These are phyloP conservation scores for Asclepias syriaca DNA, from an alignment of 257 asterid species.

Conservation along the genomic window DNA sequence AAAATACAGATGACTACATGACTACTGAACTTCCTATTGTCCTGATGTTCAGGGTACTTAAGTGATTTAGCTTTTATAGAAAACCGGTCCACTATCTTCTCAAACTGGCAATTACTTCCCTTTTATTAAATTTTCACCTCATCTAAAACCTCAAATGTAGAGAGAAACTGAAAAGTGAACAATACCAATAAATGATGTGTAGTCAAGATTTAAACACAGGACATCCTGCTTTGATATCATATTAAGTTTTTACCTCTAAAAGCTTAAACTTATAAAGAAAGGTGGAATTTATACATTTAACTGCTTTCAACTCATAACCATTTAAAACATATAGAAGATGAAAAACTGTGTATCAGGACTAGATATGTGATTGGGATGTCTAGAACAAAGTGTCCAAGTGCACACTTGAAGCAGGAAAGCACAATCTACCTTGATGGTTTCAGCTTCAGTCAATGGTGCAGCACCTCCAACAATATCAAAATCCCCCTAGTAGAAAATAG, in stretches of 20 bases:
- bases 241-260: too few relatives aligned
- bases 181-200: too few relatives aligned
- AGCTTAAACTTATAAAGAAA: not conserved
- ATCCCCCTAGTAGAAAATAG: constrained; percentile 56
- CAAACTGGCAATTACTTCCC: not conserved
- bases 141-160: too few relatives aligned
- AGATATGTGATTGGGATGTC: not conserved
- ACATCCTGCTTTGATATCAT: too few relatives aligned
- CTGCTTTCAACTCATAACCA: not conserved
- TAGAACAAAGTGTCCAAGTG: not conserved
- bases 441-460: constrained; percentile 87
- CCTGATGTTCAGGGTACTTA: not conserved
- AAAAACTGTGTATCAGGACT: not conserved
- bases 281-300: too few relatives aligned
- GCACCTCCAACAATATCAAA: constrained; percentile 94
- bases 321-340: not conserved
- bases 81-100: not conserved
- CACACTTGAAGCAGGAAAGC: constrained; percentile 19
- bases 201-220: too few relatives aligned
- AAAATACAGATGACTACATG: not conserved
- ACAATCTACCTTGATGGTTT: constrained; percentile 69
- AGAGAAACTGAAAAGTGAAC: too few relatives aligned
- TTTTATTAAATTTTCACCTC: too few relatives aligned
- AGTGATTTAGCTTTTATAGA: not conserved
- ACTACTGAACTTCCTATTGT: not conserved